Evolutionary conservation across 345 rosid species (phyloP).

Genomic region (Eucalyptus guilfoylei): DNA sequence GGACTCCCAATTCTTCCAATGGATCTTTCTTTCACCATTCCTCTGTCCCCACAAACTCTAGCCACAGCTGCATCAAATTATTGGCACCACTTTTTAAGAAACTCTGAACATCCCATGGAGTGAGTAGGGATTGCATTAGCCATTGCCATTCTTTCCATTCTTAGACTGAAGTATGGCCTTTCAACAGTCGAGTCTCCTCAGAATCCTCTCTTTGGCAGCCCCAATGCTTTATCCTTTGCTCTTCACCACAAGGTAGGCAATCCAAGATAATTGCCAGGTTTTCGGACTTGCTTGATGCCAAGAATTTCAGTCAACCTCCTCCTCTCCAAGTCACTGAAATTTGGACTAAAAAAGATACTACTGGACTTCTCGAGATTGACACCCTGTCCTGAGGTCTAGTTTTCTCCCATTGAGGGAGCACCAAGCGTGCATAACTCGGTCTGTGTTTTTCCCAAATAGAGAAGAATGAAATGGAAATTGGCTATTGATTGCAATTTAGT

Average conservation of each 20-base stretch:
- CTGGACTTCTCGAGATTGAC: background rate
- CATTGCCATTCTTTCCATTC: background rate
- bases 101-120: background rate
- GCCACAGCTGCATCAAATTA: background rate
- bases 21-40: background rate
- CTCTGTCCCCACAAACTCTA: background rate
- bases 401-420: background rate
- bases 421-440: background rate
- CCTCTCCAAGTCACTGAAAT: background rate
- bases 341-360: background rate
- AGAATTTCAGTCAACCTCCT: background rate
- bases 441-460: background rate
- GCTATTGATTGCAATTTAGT: background rate
- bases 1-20: background rate
- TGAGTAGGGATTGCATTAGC: background rate
- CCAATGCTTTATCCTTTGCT: background rate
- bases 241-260: background rate
- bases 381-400: background rate
- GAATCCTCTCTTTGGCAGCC: background rate
- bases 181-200: background rate
- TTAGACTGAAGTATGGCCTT: background rate
- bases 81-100: background rate
- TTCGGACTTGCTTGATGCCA: background rate
- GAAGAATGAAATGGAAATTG: background rate
- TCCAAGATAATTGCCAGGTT: background rate